Conservation (phyloP, 163 green algal genomes). For the Chlorella variabilis region DNA sequence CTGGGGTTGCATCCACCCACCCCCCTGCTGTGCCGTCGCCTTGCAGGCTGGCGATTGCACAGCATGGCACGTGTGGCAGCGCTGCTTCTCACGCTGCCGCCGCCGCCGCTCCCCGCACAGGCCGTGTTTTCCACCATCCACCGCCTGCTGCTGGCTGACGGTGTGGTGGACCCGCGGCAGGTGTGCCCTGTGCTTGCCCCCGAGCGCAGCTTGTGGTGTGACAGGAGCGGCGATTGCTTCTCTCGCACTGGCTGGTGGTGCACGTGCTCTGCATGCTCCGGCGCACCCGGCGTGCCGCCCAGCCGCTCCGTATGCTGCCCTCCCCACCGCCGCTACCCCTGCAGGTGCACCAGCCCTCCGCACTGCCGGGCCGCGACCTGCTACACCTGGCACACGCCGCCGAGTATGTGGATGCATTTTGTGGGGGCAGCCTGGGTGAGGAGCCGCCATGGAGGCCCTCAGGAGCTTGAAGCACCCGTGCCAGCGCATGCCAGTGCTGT, state of each 20-base stretch:
- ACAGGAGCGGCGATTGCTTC: too few relatives aligned
- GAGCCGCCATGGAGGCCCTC: too few relatives aligned
- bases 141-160: conserved; percentile 56
- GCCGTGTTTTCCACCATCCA: conserved; percentile 77
- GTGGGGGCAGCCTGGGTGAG: conserved; percentile 13
- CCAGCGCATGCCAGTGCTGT: too few relatives aligned
- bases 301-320: background rate
- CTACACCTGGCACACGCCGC: conserved; percentile 69
- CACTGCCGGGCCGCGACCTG: conserved; percentile 55
- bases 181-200: conserved; percentile 12
- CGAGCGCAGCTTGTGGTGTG: background rate
- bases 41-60: too few relatives aligned
- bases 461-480: too few relatives aligned
- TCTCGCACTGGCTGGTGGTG: too few relatives aligned
- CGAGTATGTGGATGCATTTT: conserved; percentile 75
- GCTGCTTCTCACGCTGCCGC: background rate
- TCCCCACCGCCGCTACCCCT: background rate
- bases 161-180: conserved; percentile 50
- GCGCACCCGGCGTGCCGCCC: background rate
- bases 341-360: conserved; percentile 58
- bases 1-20: too few relatives aligned
- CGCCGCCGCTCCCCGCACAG: conserved; percentile 42
- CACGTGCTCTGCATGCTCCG: too few relatives aligned
- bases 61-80: too few relatives aligned
- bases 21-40: too few relatives aligned